Base-by-base conservation (phyloP, 1,139 yeast genomes). In the Protomyces inouyei region DNA sequence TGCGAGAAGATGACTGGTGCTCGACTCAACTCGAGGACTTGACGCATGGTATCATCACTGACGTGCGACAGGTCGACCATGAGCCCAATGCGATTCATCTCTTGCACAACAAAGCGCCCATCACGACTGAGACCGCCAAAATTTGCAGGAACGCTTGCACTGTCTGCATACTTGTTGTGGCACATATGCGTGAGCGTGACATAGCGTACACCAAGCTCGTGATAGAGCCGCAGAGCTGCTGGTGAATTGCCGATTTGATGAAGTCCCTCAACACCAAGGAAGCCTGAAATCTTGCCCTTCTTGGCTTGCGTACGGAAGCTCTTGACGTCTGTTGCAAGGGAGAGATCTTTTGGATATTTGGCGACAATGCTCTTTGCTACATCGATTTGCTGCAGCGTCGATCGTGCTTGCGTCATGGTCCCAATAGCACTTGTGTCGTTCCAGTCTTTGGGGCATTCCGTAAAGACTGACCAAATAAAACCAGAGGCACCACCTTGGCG, bases 161-260 rank as follows among this genome's bases (percentile, higher is more conserved):
- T 82, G 14, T 83, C 81, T 2, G 85, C 84, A 71, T 80, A 82
- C 0, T 84, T 83, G 66, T 82, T 82, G 69, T 82, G 84, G 71
- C 85, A 81, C 68, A 81, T 82, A 67, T 82, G 85, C 1, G 84
- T 81, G 60, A 82, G 70, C 0, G 85, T 82, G 55, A 80, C 79
- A 69, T 82, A 82, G 55, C 84, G 72, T 14, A 82, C 83, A 4
- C 85, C 85, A 28, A 82, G 70, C 9, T 79, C 82, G 65, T 70
- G 76, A 68, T 79, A 82, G 68, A 76, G 78, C 68, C 85, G 75
- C 40, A 82, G 73, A n/a, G 80, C 81, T 4, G 78, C 83, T 21
- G 82, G 69, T 0, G 84, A 80, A 8, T 78, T 69, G 69, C 81
- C 85, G 32, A 78, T 77, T 69, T 81, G 84, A 70, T 82, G 85